Conservation (phyloP, 2,329 filamentous ascomycete genomes). For the Trichoderma aggressivum region DNA sequence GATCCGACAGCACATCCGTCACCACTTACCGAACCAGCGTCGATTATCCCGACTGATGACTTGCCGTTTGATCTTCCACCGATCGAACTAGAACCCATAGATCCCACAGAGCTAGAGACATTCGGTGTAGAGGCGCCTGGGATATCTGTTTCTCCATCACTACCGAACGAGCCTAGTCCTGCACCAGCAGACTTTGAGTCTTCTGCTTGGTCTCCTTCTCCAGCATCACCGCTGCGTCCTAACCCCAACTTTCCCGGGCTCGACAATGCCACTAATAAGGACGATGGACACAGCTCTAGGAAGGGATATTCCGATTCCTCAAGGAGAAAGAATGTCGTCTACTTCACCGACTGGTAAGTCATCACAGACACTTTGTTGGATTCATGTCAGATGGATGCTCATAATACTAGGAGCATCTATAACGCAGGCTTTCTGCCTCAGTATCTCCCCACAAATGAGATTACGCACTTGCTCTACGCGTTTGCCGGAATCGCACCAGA, state of each 20-base stretch:
- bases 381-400: conserved; percentile 57
- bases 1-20: background rate
- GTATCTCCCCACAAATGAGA: conserved; percentile 61
- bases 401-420: conserved; percentile 56
- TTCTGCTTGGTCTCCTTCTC: background rate
- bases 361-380: conserved; percentile 40
- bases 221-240: background rate
- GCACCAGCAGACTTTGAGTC: background rate
- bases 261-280: background rate
- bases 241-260: background rate
- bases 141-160: background rate
- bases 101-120: no score
- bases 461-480: conserved; percentile 71
- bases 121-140: background rate
- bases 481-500: conserved; percentile 47
- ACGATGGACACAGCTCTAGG: background rate
- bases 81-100: background rate
- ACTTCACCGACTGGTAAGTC: conserved; percentile 53
- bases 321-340: conserved; percentile 41
- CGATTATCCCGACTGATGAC: background rate
- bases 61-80: background rate
- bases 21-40: background rate
- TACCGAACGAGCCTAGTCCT: background rate
- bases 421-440: conserved; percentile 68
- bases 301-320: background rate